Evolutionary conservation across 768 basidiomycete species (phyloP), one percentile per base, ranked within the genome.

Genomic region (Hygrophoropsis aurantiaca): DNA sequence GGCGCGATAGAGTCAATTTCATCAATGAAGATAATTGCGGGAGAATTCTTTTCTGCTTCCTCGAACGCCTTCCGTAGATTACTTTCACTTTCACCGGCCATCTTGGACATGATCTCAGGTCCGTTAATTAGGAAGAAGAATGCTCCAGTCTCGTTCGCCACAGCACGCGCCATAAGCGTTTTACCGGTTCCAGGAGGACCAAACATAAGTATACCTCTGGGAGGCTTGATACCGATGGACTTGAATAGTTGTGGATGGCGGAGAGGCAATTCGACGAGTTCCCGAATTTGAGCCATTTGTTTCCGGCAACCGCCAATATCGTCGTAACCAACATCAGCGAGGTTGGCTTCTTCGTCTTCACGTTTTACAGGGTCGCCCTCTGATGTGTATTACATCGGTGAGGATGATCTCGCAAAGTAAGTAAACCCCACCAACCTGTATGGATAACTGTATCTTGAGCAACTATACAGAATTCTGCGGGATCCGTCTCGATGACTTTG

Each of bases 41-140:
- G 97, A 1, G 91, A 94, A 74, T 98, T 99, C 80, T 99, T 99
- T 75, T 99, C 97, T 3, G 97, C 95, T 74, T 99, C 97, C 69
- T 98, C 97, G 65, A 98, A 98, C 21, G 97, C 95, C 69, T 99
- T 99, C 57, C 97, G 77, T 52, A 99, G 74, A 70, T 99, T 99
- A 62, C 90, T 93, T 68, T 99, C 97, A 65, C 84, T 87, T 74
- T 99, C 97, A 57, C 97, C 97, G 44, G 97, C 97, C 97, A 99
- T 99, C 79, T 99, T 98, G 58, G 88, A 91, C 97, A 99, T 99
- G 67, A 99, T 98, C 71, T 99, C 97, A 42, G 97, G 97, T 44
- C 97, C 97, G 63, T 98, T 99, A 74, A 99, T 99, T 42, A 98
- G 74, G 85, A 99, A 99, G 81, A 99, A 99, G 82, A 99, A 99